Conservation (phyloP, 805 yeast species). For the Saccharomycopsis sp. region DNA sequence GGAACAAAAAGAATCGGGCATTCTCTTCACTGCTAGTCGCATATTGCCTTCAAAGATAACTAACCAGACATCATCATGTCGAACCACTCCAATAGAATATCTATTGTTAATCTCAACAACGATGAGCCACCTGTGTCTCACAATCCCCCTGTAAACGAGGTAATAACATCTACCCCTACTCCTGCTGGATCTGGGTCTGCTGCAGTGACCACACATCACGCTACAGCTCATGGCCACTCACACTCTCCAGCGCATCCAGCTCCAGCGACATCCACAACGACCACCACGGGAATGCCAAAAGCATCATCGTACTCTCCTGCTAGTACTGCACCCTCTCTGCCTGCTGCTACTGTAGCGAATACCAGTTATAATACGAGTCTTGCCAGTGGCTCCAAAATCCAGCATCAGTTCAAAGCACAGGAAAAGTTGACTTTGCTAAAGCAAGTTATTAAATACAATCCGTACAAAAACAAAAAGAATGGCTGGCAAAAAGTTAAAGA, state of each 20-base stretch:
- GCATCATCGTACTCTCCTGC: neutral
- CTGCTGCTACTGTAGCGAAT: neutral
- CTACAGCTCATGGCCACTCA: neutral
- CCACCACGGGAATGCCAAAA: neutral
- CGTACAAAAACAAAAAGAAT: constrained; percentile 17
- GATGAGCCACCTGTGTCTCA: neutral
- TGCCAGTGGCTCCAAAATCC: constrained; percentile 10
- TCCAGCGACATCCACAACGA: neutral
- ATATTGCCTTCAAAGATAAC: neutral
- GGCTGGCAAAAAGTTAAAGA: constrained; percentile 22
- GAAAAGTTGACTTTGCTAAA: constrained; percentile 18
- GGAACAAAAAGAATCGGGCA: neutral
- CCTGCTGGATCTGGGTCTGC: neutral
- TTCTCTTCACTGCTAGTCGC: neutral
- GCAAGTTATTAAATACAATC: constrained; percentile 18
- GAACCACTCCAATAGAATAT: neutral
- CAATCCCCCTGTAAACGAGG: neutral
- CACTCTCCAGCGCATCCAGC: neutral
- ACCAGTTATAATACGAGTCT: neutral
- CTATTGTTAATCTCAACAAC: neutral
- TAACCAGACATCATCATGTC: neutral
- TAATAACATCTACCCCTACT: neutral
- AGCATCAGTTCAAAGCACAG: constrained; percentile 20
- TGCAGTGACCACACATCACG: neutral
- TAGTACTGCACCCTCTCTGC: neutral